Percentiles rank a stretch among this genome's conserved stretches.
These are phyloP conservation scores for Chrysoporthe austroafricana DNA, from an alignment of 2,329 filamentous ascomycete species.

Conservation along the genomic window DNA sequence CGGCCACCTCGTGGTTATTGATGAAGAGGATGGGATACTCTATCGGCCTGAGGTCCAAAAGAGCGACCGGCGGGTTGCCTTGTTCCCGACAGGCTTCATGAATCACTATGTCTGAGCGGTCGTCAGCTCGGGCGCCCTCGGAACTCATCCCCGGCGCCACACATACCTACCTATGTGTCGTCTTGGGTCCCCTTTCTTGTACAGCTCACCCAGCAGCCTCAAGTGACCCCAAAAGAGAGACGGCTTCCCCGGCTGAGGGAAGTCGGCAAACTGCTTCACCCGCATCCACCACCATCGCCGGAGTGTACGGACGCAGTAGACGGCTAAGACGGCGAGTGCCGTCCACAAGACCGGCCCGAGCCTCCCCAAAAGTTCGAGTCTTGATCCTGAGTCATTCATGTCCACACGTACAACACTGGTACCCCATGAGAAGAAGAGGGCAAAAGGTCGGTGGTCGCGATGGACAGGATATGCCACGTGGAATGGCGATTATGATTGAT, in stretches of 20 bases:
- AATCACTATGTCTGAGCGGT: constrained; percentile 29
- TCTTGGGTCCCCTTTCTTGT: constrained; percentile 20
- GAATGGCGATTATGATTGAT: not conserved
- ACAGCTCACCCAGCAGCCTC: constrained; percentile 10
- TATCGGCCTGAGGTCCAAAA: constrained; percentile 43
- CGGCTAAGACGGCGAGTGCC: constrained; percentile 15
- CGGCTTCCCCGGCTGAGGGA: constrained; percentile 21
- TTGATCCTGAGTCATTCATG: not conserved
- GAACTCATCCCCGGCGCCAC: not conserved
- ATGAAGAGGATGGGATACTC: constrained; percentile 39
- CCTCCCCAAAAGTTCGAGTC: constrained; percentile 9
- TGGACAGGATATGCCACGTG: not conserved
- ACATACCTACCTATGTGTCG: constrained; percentile 11
- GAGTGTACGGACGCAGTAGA: constrained; percentile 16
- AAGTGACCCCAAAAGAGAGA: constrained; percentile 26
- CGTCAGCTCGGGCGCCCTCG: not conserved
- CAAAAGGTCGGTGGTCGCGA: not conserved
- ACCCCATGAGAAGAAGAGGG: not conserved
- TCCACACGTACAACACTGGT: not conserved
- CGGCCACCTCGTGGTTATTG: constrained; percentile 40
- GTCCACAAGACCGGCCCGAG: constrained; percentile 24
- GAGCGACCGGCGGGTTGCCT: constrained; percentile 39
- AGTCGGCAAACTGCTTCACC: constrained; percentile 18
- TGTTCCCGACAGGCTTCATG: constrained; percentile 29
- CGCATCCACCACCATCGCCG: constrained; percentile 22